Percentiles rank a stretch among this genome's conserved stretches.
Conservation (phyloP, 306 rosid genomes). For the Quercus dentata region DNA sequence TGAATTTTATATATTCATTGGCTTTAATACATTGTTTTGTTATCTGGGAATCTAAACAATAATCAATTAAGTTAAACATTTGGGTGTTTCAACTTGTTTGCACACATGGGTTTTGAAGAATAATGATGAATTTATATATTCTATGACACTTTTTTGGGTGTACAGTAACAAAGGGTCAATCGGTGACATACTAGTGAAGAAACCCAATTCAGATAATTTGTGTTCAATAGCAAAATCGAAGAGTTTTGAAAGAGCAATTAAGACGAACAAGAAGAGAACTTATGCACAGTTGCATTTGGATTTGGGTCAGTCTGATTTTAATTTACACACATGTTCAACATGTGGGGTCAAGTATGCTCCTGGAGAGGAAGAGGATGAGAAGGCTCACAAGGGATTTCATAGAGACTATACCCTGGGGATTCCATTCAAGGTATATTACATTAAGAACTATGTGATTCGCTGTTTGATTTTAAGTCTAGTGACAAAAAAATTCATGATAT, state of each 20-base stretch:
- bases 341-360: conserved; percentile 70
- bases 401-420: conserved; percentile 57
- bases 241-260: conserved; percentile 27
- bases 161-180: neutral
- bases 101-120: no score
- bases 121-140: no score
- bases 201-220: neutral
- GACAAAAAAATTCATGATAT: no score
- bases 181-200: neutral
- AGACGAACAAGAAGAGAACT: conserved; percentile 77
- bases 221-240: neutral
- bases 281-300: conserved; percentile 79
- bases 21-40: neutral
- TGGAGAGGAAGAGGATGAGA: conserved; percentile 62
- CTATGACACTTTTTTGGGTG: neutral
- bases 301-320: conserved; percentile 77
- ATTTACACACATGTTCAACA: conserved; percentile 46
- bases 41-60: neutral
- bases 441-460: no score
- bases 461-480: no score
- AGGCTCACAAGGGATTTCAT: conserved; percentile 68
- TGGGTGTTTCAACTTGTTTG: neutral
- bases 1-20: neutral
- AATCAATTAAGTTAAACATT: neutral
- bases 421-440: conserved; percentile 50